phyloP scores from a whole-genome alignment of 208 protist genomes.

The Naegleria fowleri region DNA sequence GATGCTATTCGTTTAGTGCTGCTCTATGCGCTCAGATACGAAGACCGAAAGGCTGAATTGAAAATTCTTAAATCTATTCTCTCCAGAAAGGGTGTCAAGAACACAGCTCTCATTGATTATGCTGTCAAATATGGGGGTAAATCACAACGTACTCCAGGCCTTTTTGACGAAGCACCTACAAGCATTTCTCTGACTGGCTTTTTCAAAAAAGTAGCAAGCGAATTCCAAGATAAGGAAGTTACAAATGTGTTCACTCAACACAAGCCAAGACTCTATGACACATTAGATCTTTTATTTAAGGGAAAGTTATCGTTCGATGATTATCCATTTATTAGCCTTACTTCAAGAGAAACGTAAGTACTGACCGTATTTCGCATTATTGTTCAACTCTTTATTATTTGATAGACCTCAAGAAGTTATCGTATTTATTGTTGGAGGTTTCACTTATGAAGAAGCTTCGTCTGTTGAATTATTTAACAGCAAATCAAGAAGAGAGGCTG shows the following conservation, averaged over 20 bases:
- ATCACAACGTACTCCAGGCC: background rate
- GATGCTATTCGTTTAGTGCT: constrained; percentile 48
- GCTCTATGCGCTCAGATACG: constrained; percentile 61
- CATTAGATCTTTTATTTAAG: constrained; percentile 58
- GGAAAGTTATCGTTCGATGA: constrained; percentile 52
- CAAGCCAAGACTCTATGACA: constrained; percentile 74
- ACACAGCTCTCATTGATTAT: background rate
- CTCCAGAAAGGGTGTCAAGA: background rate
- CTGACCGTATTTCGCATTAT: background rate
- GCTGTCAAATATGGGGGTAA: background rate
- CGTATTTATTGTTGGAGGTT: constrained; percentile 68
- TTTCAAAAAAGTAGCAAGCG: background rate
- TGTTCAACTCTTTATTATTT: background rate
- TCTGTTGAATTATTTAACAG: constrained; percentile 19
- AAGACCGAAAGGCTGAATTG: constrained; percentile 21
- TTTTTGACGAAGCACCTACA: constrained; percentile 27
- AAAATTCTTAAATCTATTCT: background rate
- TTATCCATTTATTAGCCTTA: constrained; percentile 32
- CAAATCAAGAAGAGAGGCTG: background rate
- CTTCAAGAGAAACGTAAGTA: background rate
- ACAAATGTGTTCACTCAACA: constrained; percentile 88
- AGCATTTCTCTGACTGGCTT: constrained; percentile 8
- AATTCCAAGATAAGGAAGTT: constrained; percentile 29
- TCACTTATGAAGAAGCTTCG: constrained; percentile 60
- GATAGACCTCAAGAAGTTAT: constrained; percentile 56